phyloP scores from a whole-genome alignment of 768 basidiomycete species.

The Tremella fuciformis region DNA sequence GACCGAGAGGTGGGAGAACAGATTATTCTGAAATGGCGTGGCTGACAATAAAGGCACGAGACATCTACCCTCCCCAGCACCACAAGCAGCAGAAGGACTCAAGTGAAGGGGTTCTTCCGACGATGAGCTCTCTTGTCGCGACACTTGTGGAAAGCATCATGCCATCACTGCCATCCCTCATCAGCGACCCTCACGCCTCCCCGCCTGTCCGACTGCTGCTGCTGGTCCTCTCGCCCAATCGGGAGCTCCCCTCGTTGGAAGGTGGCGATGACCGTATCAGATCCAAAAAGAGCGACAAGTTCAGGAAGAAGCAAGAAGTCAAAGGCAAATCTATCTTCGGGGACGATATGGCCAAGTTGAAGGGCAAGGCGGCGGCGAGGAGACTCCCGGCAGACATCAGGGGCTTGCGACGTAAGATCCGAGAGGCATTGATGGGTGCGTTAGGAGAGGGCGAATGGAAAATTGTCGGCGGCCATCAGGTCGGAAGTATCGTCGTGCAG shows the following conservation, averaged over 20 bases:
- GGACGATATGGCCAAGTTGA: constrained; percentile 46
- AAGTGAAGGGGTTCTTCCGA: constrained; percentile 38
- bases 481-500: constrained; percentile 49
- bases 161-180: constrained; percentile 62
- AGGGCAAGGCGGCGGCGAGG: constrained; percentile 31
- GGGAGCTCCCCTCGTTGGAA: constrained; percentile 51
- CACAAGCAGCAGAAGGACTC: constrained; percentile 24
- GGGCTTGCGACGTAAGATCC: constrained; percentile 59
- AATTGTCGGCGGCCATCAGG: constrained; percentile 46
- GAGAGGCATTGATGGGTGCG: constrained; percentile 52
- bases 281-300: constrained; percentile 80
- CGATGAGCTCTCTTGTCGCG: constrained; percentile 50
- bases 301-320: constrained; percentile 74
- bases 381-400: constrained; percentile 59
- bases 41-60: constrained; percentile 19
- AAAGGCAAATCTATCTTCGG: constrained; percentile 72
- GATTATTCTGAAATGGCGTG: too few relatives aligned
- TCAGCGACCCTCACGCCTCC: constrained; percentile 84
- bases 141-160: constrained; percentile 53
- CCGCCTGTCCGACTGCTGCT: constrained; percentile 82
- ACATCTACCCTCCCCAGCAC: constrained; percentile 53
- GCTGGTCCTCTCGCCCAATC: constrained; percentile 66
- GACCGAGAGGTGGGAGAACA: constrained; percentile 55
- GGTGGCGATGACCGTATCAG: constrained; percentile 55
- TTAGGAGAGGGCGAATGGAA: constrained; percentile 46